These are phyloP conservation scores for Nigrograna mackinnonii DNA, from an alignment of 2,329 filamentous ascomycete genomes.

Conservation along the genomic window DNA sequence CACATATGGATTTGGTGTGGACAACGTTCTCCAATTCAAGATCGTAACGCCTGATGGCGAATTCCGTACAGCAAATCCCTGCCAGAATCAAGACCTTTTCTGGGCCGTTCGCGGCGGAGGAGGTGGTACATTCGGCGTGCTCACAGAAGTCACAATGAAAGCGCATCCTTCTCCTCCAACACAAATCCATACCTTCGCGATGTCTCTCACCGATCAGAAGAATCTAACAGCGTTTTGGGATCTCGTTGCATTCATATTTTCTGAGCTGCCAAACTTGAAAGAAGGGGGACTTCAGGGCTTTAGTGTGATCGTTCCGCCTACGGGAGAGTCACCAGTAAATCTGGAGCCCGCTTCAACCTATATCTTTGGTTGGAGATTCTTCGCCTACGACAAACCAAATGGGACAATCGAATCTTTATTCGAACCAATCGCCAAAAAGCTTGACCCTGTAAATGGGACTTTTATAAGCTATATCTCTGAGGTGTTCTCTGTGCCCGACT, in stretches of 20 bases:
- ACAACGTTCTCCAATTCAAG: constrained; percentile 38
- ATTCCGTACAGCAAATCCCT: constrained; percentile 19
- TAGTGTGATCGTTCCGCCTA: constrained; percentile 22
- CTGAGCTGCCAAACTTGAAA: constrained; percentile 25
- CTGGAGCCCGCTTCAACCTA: background rate
- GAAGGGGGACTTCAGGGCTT: constrained; percentile 31
- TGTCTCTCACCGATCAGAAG: constrained; percentile 11
- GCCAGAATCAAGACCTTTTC: constrained; percentile 38
- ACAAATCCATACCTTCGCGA: constrained; percentile 15
- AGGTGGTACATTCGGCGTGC: constrained; percentile 46
- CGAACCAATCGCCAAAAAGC: constrained; percentile 17
- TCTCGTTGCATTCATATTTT: constrained; percentile 21
- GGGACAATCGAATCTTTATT: constrained; percentile 20
- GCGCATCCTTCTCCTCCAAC: constrained; percentile 32
- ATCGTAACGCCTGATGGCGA: constrained; percentile 32
- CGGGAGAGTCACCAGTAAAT: constrained; percentile 5
- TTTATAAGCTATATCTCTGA: constrained; percentile 1
- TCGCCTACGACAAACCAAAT: constrained; percentile 22
- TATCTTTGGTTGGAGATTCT: constrained; percentile 20
- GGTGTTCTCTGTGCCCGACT: background rate
- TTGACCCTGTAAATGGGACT: constrained; percentile 11
- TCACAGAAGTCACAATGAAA: constrained; percentile 25
- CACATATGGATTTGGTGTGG: constrained; percentile 41
- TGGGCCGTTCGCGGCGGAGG: constrained; percentile 47
- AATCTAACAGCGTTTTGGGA: constrained; percentile 19